Evolutionary conservation across 2,329 filamentous ascomycete genomes (phyloP).

Genomic region (Aspergillus japonicus): DNA sequence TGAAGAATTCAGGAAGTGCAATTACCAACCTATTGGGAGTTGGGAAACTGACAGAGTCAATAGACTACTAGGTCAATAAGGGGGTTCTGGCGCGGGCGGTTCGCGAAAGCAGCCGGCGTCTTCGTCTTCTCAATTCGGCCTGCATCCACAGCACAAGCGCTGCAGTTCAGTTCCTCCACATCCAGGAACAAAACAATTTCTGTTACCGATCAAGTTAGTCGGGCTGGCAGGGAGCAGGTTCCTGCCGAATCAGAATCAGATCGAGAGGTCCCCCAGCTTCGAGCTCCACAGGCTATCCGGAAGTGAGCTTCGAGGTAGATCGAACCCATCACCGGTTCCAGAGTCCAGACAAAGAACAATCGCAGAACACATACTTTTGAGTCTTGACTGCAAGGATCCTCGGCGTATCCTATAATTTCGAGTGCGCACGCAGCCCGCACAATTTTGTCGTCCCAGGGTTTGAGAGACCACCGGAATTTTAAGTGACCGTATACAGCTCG

Average conservation of each 20-base stretch:
- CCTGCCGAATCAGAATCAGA: constrained; percentile 1
- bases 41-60: constrained; percentile 7
- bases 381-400: background rate
- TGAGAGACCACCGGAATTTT: background rate
- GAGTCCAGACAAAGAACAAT: background rate
- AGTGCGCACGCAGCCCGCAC: background rate
- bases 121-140: constrained; percentile 13
- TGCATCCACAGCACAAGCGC: constrained; percentile 10
- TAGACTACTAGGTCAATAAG: background rate
- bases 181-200: constrained; percentile 1
- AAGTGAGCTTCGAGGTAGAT: constrained; percentile 3
- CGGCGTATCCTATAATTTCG: background rate
- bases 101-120: constrained; percentile 12
- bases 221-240: background rate
- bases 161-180: constrained; percentile 3
- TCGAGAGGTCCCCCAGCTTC: background rate
- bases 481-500: background rate
- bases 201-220: constrained; percentile 8
- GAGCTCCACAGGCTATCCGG: constrained; percentile 2
- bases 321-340: background rate
- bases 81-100: constrained; percentile 7
- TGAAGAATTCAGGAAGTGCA: constrained; percentile 2
- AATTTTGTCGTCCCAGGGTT: background rate
- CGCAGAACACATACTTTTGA: background rate
- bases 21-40: constrained; percentile 5